phyloP scores from a whole-genome alignment of 2,329 filamentous ascomycete genomes.

The Clarireedia paspali region DNA sequence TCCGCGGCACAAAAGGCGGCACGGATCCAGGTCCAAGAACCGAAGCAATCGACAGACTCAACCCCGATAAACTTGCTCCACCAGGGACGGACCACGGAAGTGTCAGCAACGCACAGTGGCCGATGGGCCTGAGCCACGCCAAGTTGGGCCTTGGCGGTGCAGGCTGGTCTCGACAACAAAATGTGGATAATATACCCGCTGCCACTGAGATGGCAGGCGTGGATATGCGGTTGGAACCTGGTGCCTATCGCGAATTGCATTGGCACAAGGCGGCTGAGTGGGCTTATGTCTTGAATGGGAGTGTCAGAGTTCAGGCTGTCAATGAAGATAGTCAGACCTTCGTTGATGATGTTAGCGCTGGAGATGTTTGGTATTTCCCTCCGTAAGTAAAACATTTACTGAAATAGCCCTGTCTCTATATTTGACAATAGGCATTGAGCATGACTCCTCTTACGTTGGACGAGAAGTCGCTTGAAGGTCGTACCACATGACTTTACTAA shows the following conservation, averaged over 20 bases:
- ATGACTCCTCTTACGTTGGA: neutral
- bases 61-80: slow-evolving; percentile 63
- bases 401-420: neutral
- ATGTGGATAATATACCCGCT: slow-evolving; percentile 53
- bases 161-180: slow-evolving; percentile 71
- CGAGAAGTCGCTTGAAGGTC: neutral
- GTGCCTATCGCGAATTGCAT: slow-evolving; percentile 69
- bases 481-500: neutral
- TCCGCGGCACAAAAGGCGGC: slow-evolving; percentile 41
- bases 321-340: slow-evolving; percentile 71
- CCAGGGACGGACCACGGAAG: slow-evolving; percentile 67
- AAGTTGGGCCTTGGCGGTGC: slow-evolving; percentile 55
- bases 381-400: slow-evolving; percentile 36
- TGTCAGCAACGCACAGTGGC: slow-evolving; percentile 67
- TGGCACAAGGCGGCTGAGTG: slow-evolving; percentile 79
- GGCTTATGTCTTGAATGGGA: slow-evolving; percentile 66
- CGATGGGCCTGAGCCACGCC: slow-evolving; percentile 29
- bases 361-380: slow-evolving; percentile 77
- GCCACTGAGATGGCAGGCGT: slow-evolving; percentile 68
- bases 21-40: slow-evolving; percentile 59
- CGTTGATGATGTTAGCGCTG: slow-evolving; percentile 67
- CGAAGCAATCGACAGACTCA: slow-evolving; percentile 57
- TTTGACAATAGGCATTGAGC: neutral
- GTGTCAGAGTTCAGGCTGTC: slow-evolving; percentile 63
- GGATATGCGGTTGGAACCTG: slow-evolving; percentile 68